Evolutionary conservation across 768 basidiomycete genomes (phyloP), one percentile per base, ranked within the genome.

Genomic region (Suillus clintonianus): DNA sequence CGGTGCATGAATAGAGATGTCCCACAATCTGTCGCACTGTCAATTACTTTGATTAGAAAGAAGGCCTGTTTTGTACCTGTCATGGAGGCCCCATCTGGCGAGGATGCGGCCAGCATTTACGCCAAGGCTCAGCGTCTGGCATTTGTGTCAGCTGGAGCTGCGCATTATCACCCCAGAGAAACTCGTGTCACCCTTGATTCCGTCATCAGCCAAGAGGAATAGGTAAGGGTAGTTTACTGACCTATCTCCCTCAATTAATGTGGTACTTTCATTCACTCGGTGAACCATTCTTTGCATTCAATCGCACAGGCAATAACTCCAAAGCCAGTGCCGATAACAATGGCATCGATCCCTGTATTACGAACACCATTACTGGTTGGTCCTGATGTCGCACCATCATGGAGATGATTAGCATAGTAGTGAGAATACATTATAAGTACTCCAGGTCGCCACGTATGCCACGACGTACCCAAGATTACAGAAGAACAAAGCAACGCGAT

Each of bases 301-400:
- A 78, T 69, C 13, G 72, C 74, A 53, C 70, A 72, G 4, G 69
- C 69, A 5, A 78, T 62, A 4, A 74, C 76, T 4, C 65, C 70
- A 53, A 72, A 71, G 24, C 74, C 69, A 22, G 68, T 68, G 50
- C 69, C 71, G 43, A 74, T 67, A 55, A 72, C 43, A 13, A 74
- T 63, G n/a, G 69, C 60, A 32, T 63, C 55, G 34, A 71, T 66
- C 7, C 63, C 65, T 17, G 68, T 60, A n/a, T 51, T 59, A 36
- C 30, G 39, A 27, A 39, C 42, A 9, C 22, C 42, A 15, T 22
- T 3, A 34, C 24, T 45, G 51, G 45, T 24, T 39, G 27, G 24
- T 59, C 58, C 27, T 30, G 58, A n/a, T 9, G 34, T 30, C 32
- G 27, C 17, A 27, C 34, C 39, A 59, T 59, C 10, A 14, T 59